Conservation (phyloP, 352 stramenopile genomes). For the Pythium pectinolyticum region DNA sequence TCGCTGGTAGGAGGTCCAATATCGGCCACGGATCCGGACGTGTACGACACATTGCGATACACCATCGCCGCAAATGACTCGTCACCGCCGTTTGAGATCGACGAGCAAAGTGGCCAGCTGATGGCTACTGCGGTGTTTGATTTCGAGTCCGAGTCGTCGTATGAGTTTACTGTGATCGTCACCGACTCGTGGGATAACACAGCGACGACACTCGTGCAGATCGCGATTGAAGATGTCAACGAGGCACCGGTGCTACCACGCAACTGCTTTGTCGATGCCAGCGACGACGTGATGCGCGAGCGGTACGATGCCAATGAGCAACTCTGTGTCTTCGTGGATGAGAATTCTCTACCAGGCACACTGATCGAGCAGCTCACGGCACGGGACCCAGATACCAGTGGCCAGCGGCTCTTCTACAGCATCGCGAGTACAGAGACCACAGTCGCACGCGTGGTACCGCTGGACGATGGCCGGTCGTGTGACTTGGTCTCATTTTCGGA, state of each 20-base stretch:
- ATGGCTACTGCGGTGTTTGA: conserved; percentile 31
- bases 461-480: conserved; percentile 34
- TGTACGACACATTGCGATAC: conserved; percentile 22
- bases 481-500: conserved; percentile 34
- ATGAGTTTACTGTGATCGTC: conserved; percentile 26
- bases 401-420: conserved; percentile 47
- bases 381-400: conserved; percentile 34
- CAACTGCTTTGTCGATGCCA: conserved; percentile 47
- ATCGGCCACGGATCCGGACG: conserved; percentile 18
- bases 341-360: conserved; percentile 33
- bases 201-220: conserved; percentile 25
- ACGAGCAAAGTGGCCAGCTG: conserved; percentile 39
- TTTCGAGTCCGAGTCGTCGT: conserved; percentile 32
- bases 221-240: conserved; percentile 48
- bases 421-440: conserved; percentile 12
- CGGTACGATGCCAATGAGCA: conserved; percentile 50
- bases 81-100: conserved; percentile 39
- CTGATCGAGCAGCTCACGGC: conserved; percentile 34
- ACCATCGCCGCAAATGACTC: neutral
- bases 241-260: conserved; percentile 40
- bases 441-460: conserved; percentile 32
- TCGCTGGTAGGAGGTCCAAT: conserved; percentile 24
- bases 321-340: conserved; percentile 40
- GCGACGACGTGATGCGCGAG: conserved; percentile 31
- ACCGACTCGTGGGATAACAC: conserved; percentile 21